These are phyloP conservation scores for Diaporthe citri DNA, from an alignment of 2,329 filamentous ascomycete genomes.

Conservation along the genomic window DNA sequence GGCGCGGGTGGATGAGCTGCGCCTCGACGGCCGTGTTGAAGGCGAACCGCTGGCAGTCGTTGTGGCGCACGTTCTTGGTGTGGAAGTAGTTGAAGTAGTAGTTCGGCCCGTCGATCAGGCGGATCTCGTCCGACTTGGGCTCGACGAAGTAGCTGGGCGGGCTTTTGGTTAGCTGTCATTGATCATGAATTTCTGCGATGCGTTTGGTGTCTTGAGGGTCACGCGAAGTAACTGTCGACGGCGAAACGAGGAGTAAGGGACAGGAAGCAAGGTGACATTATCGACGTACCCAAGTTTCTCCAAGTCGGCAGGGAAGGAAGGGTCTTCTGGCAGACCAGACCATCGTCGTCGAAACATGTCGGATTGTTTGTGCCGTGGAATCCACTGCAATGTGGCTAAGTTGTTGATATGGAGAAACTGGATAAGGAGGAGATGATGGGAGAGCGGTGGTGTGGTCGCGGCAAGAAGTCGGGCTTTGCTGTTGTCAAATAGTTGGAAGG, in stretches of 20 bases:
- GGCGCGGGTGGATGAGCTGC: constrained; percentile 70
- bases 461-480: neutral
- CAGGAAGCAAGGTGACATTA: constrained; percentile 2
- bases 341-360: constrained; percentile 82
- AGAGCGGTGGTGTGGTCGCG: neutral
- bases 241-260: neutral
- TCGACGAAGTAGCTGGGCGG: constrained; percentile 82
- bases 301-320: constrained; percentile 74
- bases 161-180: neutral
- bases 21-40: constrained; percentile 79
- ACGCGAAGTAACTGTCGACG: neutral
- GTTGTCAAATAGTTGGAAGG: neutral
- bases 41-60: constrained; percentile 79
- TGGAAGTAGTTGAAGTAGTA: constrained; percentile 81
- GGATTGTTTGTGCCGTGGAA: constrained; percentile 7
- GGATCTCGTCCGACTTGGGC: constrained; percentile 76
- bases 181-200: neutral
- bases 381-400: too few species aligned
- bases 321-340: constrained; percentile 78
- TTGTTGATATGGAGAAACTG: neutral
- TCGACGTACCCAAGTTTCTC: constrained; percentile 76
- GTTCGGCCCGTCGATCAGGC: constrained; percentile 75
- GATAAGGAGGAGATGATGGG: neutral
- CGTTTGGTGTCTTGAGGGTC: neutral
- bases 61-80: constrained; percentile 80